These are phyloP conservation scores for Cardiospermum halicacabum DNA, from an alignment of 345 rosid genomes.

Conservation along the genomic window DNA sequence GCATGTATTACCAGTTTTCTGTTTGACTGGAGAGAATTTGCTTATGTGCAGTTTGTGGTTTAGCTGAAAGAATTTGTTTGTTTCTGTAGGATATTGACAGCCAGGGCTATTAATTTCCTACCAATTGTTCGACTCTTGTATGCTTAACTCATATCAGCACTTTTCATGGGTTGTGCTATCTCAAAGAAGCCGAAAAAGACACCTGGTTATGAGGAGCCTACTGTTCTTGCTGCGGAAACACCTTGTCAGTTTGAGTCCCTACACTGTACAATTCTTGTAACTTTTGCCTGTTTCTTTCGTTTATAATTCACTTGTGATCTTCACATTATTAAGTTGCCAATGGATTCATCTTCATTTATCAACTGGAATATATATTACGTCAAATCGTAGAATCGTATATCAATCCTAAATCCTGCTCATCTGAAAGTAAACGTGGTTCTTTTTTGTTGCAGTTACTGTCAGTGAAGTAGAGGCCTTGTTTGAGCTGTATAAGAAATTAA, in stretches of 20 bases:
- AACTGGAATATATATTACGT: not conserved
- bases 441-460: slow-evolving; percentile 52
- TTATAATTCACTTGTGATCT: not conserved
- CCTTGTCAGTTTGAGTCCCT: slow-evolving; percentile 44
- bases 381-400: not conserved
- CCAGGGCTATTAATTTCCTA: not conserved
- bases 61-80: not conserved
- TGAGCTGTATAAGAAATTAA: slow-evolving; percentile 78
- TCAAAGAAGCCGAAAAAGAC: slow-evolving; percentile 31
- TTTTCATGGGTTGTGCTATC: slow-evolving; percentile 40
- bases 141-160: slow-evolving; percentile 5
- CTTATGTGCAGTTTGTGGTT: not conserved
- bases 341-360: not conserved
- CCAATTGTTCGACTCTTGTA: not conserved
- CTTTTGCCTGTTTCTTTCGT: not conserved
- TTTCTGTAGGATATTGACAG: slow-evolving; percentile 8
- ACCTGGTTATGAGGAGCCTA: slow-evolving; percentile 65
- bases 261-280: not conserved
- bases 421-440: too few species aligned
- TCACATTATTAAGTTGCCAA: not conserved
- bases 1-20: too few species aligned
- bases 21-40: not conserved
- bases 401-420: not conserved
- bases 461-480: slow-evolving; percentile 76
- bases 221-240: slow-evolving; percentile 68